Evolutionary conservation across 2,329 filamentous ascomycete genomes (phyloP).

Genomic region (Talaromyces marneffei): DNA sequence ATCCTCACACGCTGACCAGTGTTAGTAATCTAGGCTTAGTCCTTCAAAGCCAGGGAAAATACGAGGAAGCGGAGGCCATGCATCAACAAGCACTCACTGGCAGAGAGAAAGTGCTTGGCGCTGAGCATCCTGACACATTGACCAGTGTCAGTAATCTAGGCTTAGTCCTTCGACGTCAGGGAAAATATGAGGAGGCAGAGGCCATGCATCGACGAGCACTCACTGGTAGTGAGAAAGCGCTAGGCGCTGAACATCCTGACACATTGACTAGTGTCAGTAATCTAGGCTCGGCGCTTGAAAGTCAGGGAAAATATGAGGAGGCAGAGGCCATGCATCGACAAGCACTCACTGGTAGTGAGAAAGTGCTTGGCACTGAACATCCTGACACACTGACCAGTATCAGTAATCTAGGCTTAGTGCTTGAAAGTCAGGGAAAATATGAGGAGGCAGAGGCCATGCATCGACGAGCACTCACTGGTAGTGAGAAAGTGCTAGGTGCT

Average conservation of each 20-base stretch:
- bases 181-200: constrained; percentile 1
- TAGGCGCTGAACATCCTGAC: background rate
- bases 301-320: background rate
- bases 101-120: background rate
- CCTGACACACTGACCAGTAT: background rate
- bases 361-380: constrained; percentile 19
- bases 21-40: background rate
- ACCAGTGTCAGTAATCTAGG: background rate
- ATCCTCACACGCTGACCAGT: background rate
- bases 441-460: too few relatives aligned
- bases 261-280: background rate
- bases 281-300: background rate
- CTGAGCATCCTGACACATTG: background rate
- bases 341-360: constrained; percentile 14
- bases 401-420: too few relatives aligned
- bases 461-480: too few relatives aligned
- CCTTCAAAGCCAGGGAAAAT: background rate
- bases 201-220: background rate
- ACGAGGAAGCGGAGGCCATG: background rate
- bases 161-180: background rate
- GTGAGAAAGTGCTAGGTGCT: too few relatives aligned
- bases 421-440: too few relatives aligned
- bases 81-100: background rate
- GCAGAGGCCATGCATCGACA: background rate
- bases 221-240: background rate